Base-by-base conservation (phyloP, 2,329 filamentous ascomycete species). In the Juglanconis sp. region DNA sequence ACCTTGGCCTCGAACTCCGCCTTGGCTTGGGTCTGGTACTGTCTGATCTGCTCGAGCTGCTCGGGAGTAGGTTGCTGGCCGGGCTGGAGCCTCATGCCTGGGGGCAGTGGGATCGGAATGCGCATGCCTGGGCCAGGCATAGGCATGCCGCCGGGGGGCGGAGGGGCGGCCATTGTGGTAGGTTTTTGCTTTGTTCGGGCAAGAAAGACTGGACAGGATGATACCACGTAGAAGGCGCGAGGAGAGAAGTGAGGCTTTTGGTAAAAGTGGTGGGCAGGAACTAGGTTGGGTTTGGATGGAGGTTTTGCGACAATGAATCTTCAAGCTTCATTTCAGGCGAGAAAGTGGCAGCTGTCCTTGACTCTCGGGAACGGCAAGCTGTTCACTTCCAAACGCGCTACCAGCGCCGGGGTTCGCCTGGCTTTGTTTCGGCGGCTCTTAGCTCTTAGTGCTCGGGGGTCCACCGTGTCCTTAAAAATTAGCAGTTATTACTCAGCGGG, bases 1-100 rank as follows among this genome's bases (percentile, higher is more conserved):
- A 97, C 79, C 75, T 95, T 89, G 68, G 87, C 85, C 74, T 96
- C 91, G 82, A 97, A 61, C 40, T 61, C 55, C 34, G 38, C 50
- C 36, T 52, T 57, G 30, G 47, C 46, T 35, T 57, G 47, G 30
- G 52, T n/a, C 53, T 63, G 57, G 51, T 58, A 61, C 24, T 56
- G 53, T 42, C 51, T 57, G 48, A 63, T 95, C 59, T 84, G 82
- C 59, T 86, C 85, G 65, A 96, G 90, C 78, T 97, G 92, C 77
- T 96, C 89, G 53, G 90, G 92, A 24, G 88, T 69, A 38, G 69
- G 70, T 65, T 70, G 72, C 59, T 68, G 66, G 63, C 66, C 69
- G 55, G 65, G 69, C 54, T 62, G 63, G 57, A 69, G 60, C 57
- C 64, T 64, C 63, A 63, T 65, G 62, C 63, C 65, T 65, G 68